Evolutionary conservation across 2,329 filamentous ascomycete genomes (phyloP), one percentile per base, ranked within the genome.

Genomic region (Aspergillus thermomutatus): DNA sequence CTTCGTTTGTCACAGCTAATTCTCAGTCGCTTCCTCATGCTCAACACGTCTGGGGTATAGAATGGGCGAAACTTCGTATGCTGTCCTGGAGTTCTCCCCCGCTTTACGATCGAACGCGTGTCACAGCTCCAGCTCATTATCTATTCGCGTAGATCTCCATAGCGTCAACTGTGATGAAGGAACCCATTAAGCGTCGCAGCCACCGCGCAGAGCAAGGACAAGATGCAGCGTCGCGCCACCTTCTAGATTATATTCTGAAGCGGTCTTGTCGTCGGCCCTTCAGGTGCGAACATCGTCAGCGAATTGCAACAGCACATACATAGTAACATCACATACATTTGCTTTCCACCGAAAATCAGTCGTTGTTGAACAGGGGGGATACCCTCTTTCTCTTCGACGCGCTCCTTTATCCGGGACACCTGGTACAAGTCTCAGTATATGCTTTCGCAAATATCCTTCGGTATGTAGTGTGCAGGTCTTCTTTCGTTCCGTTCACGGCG

Each of bases 351-450:
- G 72, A 89, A 97, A 70, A 99, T 99, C 64, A 99, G 81, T 57
- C 94, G 88, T 78, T 99, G 94, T 79, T 99, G 94, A 19, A 94
- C 92, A 1, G 94, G 94, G 46, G 94, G 93, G 68, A 99, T 99
- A 56, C 94, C 94, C 74, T 97, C 94, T 79, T 97, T 97, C 81
- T 99, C 94, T 77, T 99, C 94, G 55, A 99, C 94, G 70, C 93
- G 92, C 79, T 97, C 94, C 83, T 99, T 99, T 83, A 99, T 97
- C 75, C 92, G 87, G 43, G 89, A 88, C 66, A 97, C 90, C 92
- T 96, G 64, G 14, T 23, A 49, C 49, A n/a, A 23, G 1, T 25
- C 25, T 48, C 6, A 26, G 49, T 46, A 46, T 23, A 11, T 11
- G 23, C 3, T 26, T 23, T 17, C 14, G 6, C 31, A 37, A 17